A percentile compares a stretch with the other conserved stretches of the same genome.
phyloP scores from a whole-genome alignment of 208 protist genomes.

The Acanthamoeba lenticulata region DNA sequence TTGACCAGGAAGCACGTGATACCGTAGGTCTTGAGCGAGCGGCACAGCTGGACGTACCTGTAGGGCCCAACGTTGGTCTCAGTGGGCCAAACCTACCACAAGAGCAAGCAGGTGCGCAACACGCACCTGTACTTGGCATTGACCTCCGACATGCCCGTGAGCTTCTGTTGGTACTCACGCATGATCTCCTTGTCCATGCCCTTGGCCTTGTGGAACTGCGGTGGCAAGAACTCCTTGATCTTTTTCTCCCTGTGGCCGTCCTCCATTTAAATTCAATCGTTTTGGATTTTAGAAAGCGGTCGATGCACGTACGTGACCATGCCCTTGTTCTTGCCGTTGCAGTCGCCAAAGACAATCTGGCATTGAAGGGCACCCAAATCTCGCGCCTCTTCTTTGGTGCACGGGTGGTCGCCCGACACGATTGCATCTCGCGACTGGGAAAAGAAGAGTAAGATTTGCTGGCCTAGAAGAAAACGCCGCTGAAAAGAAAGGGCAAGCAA shows the following conservation, averaged over 20 bases:
- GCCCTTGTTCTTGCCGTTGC: constrained; percentile 80
- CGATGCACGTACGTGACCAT: constrained; percentile 57
- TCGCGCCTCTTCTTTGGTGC: constrained; percentile 81
- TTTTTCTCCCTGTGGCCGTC: constrained; percentile 65
- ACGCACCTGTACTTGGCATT: constrained; percentile 87
- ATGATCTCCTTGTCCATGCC: constrained; percentile 83
- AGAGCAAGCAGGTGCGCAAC: background rate
- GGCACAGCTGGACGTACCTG: constrained; percentile 85
- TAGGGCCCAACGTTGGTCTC: background rate
- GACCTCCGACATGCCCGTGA: constrained; percentile 79
- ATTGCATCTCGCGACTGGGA: constrained; percentile 83
- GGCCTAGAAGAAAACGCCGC: too few species aligned
- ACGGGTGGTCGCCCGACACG: constrained; percentile 82
- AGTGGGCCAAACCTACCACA: background rate
- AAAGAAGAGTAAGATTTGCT: background rate
- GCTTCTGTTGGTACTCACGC: constrained; percentile 82
- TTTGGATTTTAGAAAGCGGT: too few species aligned
- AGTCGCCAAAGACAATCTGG: constrained; percentile 82
- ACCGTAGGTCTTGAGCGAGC: constrained; percentile 88
- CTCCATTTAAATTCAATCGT: too few species aligned
- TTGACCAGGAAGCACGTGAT: constrained; percentile 86
- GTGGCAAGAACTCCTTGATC: constrained; percentile 82
- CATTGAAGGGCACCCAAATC: constrained; percentile 83
- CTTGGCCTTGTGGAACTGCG: constrained; percentile 81
- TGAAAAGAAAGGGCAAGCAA: background rate